These are phyloP conservation scores for Acer yangbiense DNA, from an alignment of 345 rosid genomes.

Conservation along the genomic window DNA sequence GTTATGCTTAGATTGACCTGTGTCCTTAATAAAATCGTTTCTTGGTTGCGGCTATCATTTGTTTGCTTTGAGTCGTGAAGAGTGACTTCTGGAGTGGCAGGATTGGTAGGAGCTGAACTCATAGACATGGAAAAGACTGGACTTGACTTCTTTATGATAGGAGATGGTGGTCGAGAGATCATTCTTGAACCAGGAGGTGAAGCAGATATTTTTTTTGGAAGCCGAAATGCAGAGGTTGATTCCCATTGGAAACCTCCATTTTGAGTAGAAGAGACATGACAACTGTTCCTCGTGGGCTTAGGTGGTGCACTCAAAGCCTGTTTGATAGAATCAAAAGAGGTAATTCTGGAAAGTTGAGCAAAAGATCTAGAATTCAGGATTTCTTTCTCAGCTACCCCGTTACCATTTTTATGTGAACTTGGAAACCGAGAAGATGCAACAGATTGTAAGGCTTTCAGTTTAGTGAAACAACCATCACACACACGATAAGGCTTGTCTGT, in stretches of 20 bases:
- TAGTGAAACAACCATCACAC: constrained; percentile 58
- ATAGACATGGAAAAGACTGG: constrained; percentile 50
- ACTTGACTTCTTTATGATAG: constrained; percentile 47
- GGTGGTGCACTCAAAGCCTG: constrained; percentile 36
- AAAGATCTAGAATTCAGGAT: constrained; percentile 28
- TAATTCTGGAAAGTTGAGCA: constrained; percentile 39
- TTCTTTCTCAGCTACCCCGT: constrained; percentile 40
- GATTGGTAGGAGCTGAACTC: constrained; percentile 32
- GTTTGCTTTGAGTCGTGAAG: constrained; percentile 48
- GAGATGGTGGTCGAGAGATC: constrained; percentile 51
- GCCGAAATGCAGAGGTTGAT: constrained; percentile 40
- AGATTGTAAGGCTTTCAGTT: constrained; percentile 44
- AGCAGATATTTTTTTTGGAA: constrained; percentile 31
- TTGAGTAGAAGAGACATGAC: constrained; percentile 3
- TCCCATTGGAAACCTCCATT: constrained; percentile 36
- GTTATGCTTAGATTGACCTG: constrained; percentile 46
- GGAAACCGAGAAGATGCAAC: constrained; percentile 31
- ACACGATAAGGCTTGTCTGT: constrained; percentile 62
- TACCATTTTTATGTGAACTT: constrained; percentile 37
- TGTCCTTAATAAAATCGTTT: constrained; percentile 56
- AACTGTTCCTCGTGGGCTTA: constrained; percentile 49
- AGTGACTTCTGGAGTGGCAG: constrained; percentile 43
- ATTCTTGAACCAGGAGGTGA: constrained; percentile 42
- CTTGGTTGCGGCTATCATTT: constrained; percentile 42
- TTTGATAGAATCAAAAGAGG: constrained; percentile 51